Evolutionary conservation across 108 stramenopile species (phyloP).

Genomic region (Nannochloropsis salina): DNA sequence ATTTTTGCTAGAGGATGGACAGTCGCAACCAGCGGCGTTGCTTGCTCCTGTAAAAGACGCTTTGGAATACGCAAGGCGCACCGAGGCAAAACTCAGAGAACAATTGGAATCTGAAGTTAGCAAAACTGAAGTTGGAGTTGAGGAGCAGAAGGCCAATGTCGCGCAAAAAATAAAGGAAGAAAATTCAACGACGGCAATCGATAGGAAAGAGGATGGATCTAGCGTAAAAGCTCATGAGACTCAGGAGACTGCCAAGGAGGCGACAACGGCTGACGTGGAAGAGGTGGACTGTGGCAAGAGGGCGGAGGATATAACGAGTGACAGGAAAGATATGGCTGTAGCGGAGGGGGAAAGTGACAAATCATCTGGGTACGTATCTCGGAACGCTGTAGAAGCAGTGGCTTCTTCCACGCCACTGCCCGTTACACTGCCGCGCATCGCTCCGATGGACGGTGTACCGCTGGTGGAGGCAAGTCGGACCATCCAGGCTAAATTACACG

Average conservation of each 20-base stretch:
- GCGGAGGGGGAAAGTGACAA: constrained; percentile 22
- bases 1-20: background rate
- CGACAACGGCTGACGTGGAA: constrained; percentile 19
- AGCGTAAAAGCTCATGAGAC: background rate
- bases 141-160: background rate
- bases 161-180: background rate
- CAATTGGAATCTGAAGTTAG: background rate
- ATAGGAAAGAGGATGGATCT: background rate
- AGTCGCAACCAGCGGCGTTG: background rate
- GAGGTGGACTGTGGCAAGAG: constrained; percentile 15
- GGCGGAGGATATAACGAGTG: too few species aligned
- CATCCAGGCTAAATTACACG: constrained; percentile 46
- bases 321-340: background rate
- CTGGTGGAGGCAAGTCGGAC: constrained; percentile 23
- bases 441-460: constrained; percentile 25
- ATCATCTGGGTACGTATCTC: background rate
- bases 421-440: constrained; percentile 20
- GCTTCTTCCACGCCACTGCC: constrained; percentile 26
- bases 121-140: background rate
- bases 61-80: background rate
- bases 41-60: background rate
- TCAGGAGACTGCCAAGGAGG: constrained; percentile 22
- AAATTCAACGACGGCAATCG: background rate
- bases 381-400: background rate
- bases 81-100: background rate